Percentiles rank a stretch among this genome's conserved stretches.
These are phyloP conservation scores for Ceriops tagal DNA, from an alignment of 345 rosid genomes.

Conservation along the genomic window DNA sequence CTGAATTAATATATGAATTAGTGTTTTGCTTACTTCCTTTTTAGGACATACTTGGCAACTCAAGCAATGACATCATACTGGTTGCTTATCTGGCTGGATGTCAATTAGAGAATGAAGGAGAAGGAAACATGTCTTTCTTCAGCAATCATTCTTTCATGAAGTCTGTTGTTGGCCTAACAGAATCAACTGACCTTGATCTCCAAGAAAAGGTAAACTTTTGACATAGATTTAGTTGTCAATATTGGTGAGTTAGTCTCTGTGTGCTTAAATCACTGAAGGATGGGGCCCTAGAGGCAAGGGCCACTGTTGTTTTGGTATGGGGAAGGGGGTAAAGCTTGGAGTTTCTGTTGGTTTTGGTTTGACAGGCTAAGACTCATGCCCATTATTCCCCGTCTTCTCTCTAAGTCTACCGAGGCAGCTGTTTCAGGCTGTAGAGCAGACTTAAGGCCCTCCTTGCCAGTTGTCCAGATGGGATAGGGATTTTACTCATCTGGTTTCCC, in stretches of 20 bases:
- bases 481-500: background rate
- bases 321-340: no score
- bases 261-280: background rate
- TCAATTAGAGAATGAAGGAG: constrained; percentile 49
- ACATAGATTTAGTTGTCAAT: background rate
- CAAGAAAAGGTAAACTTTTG: constrained; percentile 71
- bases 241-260: background rate
- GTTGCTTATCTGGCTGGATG: constrained; percentile 69
- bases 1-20: background rate
- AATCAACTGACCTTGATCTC: constrained; percentile 68
- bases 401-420: background rate
- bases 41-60: constrained; percentile 61
- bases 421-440: background rate
- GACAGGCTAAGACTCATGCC: background rate
- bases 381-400: no score
- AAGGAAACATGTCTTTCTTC: constrained; percentile 48
- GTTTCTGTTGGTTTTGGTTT: background rate
- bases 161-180: constrained; percentile 66
- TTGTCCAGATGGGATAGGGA: background rate
- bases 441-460: background rate
- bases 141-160: constrained; percentile 56
- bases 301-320: no score
- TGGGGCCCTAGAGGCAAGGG: background rate
- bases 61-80: constrained; percentile 56
- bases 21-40: constrained; percentile 9